Percentiles rank a stretch among this genome's conserved stretches.
Conservation (phyloP, 306 rosid species). For the Malus domestica region DNA sequence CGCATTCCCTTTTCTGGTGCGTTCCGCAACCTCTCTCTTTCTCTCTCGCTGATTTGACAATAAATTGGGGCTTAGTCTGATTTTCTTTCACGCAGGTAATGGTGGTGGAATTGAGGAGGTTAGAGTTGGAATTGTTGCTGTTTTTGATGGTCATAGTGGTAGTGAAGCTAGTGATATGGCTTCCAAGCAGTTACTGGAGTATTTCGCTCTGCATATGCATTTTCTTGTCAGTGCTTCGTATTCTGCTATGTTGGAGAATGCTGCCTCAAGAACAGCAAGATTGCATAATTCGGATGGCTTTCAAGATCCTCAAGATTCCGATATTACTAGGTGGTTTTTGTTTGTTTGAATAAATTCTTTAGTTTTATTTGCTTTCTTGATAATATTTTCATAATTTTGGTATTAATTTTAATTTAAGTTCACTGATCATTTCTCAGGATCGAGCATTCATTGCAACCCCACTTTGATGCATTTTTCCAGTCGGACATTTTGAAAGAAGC, state of each 20-base stretch:
- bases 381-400: neutral
- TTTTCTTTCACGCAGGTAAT: slow-evolving; percentile 21
- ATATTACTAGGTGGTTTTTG: too few species aligned
- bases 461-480: slow-evolving; percentile 59
- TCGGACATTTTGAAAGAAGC: slow-evolving; percentile 91
- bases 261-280: slow-evolving; percentile 12
- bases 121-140: slow-evolving; percentile 68
- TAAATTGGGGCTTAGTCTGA: slow-evolving; percentile 12
- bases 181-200: slow-evolving; percentile 74
- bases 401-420: neutral
- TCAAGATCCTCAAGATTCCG: slow-evolving; percentile 29
- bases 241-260: slow-evolving; percentile 43
- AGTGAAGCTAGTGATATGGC: slow-evolving; percentile 94
- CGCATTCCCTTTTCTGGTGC: slow-evolving; percentile 73
- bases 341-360: too few species aligned
- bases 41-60: neutral
- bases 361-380: too few species aligned
- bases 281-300: slow-evolving; percentile 51
- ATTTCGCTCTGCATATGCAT: slow-evolving; percentile 74
- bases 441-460: slow-evolving; percentile 32
- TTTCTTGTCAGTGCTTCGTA: slow-evolving; percentile 85
- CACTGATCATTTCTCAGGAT: slow-evolving; percentile 46
- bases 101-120: slow-evolving; percentile 60
- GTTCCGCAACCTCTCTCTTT: neutral
- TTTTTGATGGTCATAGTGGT: slow-evolving; percentile 91